Evolutionary conservation across 2,329 filamentous ascomycete species (phyloP), one percentile per base, ranked within the genome.

Genomic region (Colletotrichum aenigma): DNA sequence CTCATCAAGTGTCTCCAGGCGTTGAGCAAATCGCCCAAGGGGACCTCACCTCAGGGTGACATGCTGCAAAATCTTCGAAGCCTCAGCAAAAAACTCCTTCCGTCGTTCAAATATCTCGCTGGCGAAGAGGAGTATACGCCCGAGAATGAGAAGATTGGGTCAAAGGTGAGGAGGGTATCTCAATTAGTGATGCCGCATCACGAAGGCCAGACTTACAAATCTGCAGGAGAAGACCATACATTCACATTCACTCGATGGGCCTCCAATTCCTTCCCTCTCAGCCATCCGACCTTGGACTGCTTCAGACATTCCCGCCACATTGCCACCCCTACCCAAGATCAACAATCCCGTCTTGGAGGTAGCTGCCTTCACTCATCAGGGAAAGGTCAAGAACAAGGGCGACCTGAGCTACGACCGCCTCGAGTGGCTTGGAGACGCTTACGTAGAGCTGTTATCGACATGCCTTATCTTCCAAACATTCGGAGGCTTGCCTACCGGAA

Each of bases 351-450:
- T 86, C 26, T 87, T 96, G 21, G 91, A 93, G 79, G 86, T 85
- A 30, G 89, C 92, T 18, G 91, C 92, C 13, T 93, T 96, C 80
- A 95, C 90, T 1, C 95, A 96, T 79, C 86, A 89, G 2, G 92
- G 91, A 2, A 81, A 87, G 70, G 80, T 80, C 5, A 69, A 68
- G 34, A 79, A 81, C 30, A 84, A 83, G 66, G 80, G 81, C 34
- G 85, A 87, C 60, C 82, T 87, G 68, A 90, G 88, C 80, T 98
- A 98, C 83, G 96, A 98, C 81, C 91, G 92, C 21, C 91, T 98
- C 8, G 96, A 98, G 84, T 96, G 96, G 86, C 88, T 98, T 9
- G 96, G 96, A 8, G 96, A 98, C 82, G 94, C 95, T 24, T 96
- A 96, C 79, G 87, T 98, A 67, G 94, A 97, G 81, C 85, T 96